phyloP scores from a whole-genome alignment of 192 early-diverging fungal genomes.

The Coemansia sp. region DNA sequence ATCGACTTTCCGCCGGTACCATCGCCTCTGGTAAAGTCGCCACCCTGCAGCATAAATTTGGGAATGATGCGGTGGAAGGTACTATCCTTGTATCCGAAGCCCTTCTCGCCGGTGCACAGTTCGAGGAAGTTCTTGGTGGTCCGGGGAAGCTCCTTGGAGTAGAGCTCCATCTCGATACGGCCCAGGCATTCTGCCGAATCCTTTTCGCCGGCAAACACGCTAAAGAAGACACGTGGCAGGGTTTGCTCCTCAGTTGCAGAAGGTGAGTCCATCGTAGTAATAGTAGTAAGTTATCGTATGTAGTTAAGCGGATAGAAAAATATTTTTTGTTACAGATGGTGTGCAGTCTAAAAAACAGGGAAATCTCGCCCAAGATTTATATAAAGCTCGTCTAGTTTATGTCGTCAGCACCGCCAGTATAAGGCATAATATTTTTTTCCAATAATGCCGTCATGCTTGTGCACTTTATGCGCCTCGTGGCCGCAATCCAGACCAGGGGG shows the following conservation, averaged over 20 bases:
- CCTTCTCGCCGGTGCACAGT: conserved; percentile 53
- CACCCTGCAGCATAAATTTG: conserved; percentile 89
- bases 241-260: conserved; percentile 16
- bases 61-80: conserved; percentile 88
- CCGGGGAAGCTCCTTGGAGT: conserved; percentile 80
- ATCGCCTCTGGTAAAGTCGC: conserved; percentile 76
- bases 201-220: conserved; percentile 35
- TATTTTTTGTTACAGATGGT: neutral
- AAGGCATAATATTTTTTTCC: neutral
- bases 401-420: neutral
- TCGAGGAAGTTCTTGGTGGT: conserved; percentile 93
- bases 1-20: conserved; percentile 83
- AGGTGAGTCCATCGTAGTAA: conserved; percentile 19
- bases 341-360: neutral
- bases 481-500: conserved; percentile 2
- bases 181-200: conserved; percentile 16
- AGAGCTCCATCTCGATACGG: conserved; percentile 52
- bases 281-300: conserved; percentile 5
- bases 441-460: neutral
- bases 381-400: neutral
- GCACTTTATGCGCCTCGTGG: conserved; percentile 5
- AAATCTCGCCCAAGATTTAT: neutral
- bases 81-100: conserved; percentile 62
- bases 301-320: neutral
- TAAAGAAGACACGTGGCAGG: conserved; percentile 58